Conservation (phyloP, 2,329 filamentous ascomycete species). For the Xylariaceae sp. region DNA sequence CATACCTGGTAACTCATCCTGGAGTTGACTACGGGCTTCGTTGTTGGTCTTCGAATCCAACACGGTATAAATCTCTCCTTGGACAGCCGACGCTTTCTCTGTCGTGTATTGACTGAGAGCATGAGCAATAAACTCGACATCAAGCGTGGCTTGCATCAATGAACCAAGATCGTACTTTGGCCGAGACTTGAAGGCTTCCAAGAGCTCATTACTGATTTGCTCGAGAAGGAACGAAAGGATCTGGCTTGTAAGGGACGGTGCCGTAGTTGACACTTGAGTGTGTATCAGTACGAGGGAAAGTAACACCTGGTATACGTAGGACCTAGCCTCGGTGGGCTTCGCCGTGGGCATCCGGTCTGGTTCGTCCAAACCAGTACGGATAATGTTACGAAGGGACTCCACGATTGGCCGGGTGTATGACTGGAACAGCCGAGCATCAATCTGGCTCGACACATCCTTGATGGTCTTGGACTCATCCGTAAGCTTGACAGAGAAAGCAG, state of each 20-base stretch:
- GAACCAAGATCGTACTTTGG: conserved; percentile 68
- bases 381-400: conserved; percentile 60
- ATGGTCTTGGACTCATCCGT: conserved; percentile 92
- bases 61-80: conserved; percentile 87
- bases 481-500: conserved; percentile 86
- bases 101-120: conserved; percentile 87
- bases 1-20: conserved; percentile 87
- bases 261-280: conserved; percentile 78
- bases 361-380: conserved; percentile 66
- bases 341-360: conserved; percentile 62
- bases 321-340: conserved; percentile 68
- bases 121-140: conserved; percentile 95
- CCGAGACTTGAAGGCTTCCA: conserved; percentile 67
- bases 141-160: conserved; percentile 93
- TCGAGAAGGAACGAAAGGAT: conserved; percentile 86
- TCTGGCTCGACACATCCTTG: conserved; percentile 81
- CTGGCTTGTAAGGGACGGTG: conserved; percentile 67
- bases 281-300: conserved; percentile 85
- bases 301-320: conserved; percentile 85
- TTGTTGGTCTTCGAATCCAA: conserved; percentile 86
- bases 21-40: conserved; percentile 70
- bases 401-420: conserved; percentile 81
- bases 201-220: conserved; percentile 71
- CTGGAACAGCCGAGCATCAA: conserved; percentile 85
- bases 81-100: conserved; percentile 71